Evolutionary conservation across 1,284 basidiomycete species (phyloP), one percentile per base, ranked within the genome.

Genomic region (Schizophyllum commune): DNA sequence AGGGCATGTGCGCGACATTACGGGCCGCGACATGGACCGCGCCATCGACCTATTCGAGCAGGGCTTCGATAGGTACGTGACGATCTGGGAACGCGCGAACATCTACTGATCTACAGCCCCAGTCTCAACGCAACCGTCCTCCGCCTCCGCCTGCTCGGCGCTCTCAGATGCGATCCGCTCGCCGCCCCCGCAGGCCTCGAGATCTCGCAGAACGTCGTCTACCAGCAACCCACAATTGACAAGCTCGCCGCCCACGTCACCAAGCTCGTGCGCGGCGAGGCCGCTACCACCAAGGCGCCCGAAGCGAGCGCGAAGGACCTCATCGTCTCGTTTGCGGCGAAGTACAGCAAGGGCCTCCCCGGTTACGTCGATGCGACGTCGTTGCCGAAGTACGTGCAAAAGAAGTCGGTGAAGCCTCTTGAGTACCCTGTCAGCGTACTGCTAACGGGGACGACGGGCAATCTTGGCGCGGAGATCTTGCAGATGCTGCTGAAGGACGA

Each of bases 11-110:
- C 39, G 57, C 11, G 69, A 73, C 15, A 53, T 61, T 8, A 60
- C 66, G 7, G 63, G 61, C 4, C 57, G 62, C 6, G 19, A 60
- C 1, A 64, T 73, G 19, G 65, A 68, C 1, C 15, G 63, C 1
- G 60, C 63, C 0, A 64, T 60, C 9, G 75, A 77, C 61, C 53
- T 77, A 2, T 76, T 76, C 55, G 70, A 74, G 9, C 73, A 76
- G 62, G 77, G 76, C 5, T 72, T 77, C 58, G 76, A 77, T 62
- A 78, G 76, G 76, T 75, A 34, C 21, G 63, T 60, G 22, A 21
- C 58, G 55, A 5, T 59, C 8, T 17, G 39, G 1, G 19, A 32
- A 33, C 22, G 17, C 11, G 32, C 32, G n/a, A 6, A 19, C 60
- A 3, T 5, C 3, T 27, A 27, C 27, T 6, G 22, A 47, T 55